phyloP scores from a whole-genome alignment of 495 filamentous ascomycete genomes.

The Beverwykella pulmonaria region DNA sequence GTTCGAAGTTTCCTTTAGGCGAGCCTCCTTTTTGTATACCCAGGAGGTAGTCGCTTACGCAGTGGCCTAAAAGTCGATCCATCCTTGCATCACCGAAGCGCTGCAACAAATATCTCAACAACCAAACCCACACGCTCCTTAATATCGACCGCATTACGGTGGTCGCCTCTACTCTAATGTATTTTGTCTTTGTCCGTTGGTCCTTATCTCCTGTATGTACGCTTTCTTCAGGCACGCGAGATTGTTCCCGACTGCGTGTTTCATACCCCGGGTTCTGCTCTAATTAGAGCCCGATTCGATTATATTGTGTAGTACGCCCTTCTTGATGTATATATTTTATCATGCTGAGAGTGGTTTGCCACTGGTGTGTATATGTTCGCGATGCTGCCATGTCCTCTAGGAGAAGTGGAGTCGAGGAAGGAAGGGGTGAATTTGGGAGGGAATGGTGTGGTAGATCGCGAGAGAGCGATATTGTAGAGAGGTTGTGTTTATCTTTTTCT shows the following conservation, averaged over 20 bases:
- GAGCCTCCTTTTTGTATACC: conserved; percentile 21
- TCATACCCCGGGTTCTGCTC: neutral
- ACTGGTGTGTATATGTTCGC: neutral
- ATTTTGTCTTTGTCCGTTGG: neutral
- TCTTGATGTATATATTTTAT: conserved; percentile 15
- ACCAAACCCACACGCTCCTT: neutral
- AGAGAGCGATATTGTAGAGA: too few relatives aligned
- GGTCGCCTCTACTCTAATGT: neutral
- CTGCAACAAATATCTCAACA: neutral
- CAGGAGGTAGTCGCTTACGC: neutral
- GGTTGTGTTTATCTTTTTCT: too few relatives aligned
- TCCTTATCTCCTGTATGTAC: neutral
- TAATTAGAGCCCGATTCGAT: neutral
- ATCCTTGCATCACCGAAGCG: neutral
- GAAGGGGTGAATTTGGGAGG: too few relatives aligned
- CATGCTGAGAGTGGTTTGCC: neutral
- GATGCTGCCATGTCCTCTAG: conserved; percentile 5
- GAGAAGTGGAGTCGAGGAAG: neutral
- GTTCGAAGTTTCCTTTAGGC: neutral
- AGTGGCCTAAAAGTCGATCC: neutral
- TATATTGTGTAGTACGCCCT: neutral
- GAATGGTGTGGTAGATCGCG: too few relatives aligned
- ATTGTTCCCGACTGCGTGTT: neutral
- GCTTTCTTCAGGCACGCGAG: neutral
- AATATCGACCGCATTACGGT: neutral